Percentiles rank a stretch among this genome's conserved stretches.
Conservation (phyloP, 2,329 filamentous ascomycete genomes). For the Cladosporium sp. region DNA sequence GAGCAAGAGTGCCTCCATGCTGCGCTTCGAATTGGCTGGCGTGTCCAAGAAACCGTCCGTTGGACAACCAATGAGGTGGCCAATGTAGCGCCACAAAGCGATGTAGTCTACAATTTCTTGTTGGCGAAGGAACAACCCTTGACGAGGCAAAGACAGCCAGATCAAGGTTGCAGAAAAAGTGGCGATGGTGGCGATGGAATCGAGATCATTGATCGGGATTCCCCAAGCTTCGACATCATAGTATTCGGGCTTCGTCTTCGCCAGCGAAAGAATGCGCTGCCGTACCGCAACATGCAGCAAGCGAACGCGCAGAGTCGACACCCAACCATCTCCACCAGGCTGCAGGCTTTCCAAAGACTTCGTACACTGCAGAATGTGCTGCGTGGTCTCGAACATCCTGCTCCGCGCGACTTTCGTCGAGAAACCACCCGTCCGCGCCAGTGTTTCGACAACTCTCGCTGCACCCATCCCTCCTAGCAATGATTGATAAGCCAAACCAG, state of each 20-base stretch:
- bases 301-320: conserved; percentile 63
- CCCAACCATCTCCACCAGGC: conserved; percentile 63
- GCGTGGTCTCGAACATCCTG: conserved; percentile 68
- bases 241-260: conserved; percentile 54
- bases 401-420: conserved; percentile 62
- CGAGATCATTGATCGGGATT: conserved; percentile 70
- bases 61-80: conserved; percentile 66
- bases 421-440: conserved; percentile 72
- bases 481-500: conserved; percentile 60
- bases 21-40: conserved; percentile 51
- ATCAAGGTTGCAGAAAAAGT: conserved; percentile 66
- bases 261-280: conserved; percentile 59
- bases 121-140: conserved; percentile 62
- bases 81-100: conserved; percentile 72
- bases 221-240: conserved; percentile 58
- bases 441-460: conserved; percentile 68
- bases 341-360: conserved; percentile 60
- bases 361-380: conserved; percentile 70
- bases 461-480: conserved; percentile 69
- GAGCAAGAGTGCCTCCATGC: conserved; percentile 65
- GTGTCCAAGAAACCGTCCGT: conserved; percentile 55
- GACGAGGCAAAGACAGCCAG: conserved; percentile 65
- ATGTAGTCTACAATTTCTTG: conserved; percentile 67
- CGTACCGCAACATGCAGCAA: conserved; percentile 67
- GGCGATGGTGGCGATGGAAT: conserved; percentile 67